These are phyloP conservation scores for Aspergillus phoenicis DNA, from an alignment of 2,329 filamentous ascomycete species.

Conservation along the genomic window DNA sequence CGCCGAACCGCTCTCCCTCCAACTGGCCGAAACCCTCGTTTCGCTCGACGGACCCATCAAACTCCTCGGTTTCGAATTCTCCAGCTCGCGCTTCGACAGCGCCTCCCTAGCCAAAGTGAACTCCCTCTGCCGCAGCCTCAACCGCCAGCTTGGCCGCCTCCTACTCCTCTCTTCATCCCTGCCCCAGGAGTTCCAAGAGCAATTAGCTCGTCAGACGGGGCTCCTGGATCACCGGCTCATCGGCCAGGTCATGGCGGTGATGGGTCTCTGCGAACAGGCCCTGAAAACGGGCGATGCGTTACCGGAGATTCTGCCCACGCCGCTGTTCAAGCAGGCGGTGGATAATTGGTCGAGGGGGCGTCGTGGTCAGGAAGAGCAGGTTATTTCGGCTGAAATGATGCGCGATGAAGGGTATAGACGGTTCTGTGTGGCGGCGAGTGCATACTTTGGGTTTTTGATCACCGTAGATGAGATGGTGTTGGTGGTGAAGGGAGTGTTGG, in stretches of 20 bases:
- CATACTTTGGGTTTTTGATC: slow-evolving; percentile 49
- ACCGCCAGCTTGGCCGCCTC: slow-evolving; percentile 40
- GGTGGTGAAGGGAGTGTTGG: slow-evolving; percentile 48
- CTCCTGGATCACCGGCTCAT: slow-evolving; percentile 50
- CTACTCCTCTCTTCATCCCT: slow-evolving; percentile 37
- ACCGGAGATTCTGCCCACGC: slow-evolving; percentile 53
- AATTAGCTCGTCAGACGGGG: slow-evolving; percentile 44
- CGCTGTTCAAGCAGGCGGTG: slow-evolving; percentile 44
- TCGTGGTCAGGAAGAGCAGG: slow-evolving; percentile 14
- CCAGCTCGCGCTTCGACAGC: slow-evolving; percentile 43
- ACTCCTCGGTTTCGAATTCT: slow-evolving; percentile 43
- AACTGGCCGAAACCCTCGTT: slow-evolving; percentile 36
- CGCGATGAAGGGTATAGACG: slow-evolving; percentile 49
- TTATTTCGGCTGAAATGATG: slow-evolving; percentile 38
- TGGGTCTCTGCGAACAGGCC: slow-evolving; percentile 51
- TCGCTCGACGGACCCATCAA: slow-evolving; percentile 39
- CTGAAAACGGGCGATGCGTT: slow-evolving; percentile 53
- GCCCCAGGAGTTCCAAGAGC: slow-evolving; percentile 44
- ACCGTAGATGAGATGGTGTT: slow-evolving; percentile 51
- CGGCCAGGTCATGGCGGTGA: slow-evolving; percentile 55
- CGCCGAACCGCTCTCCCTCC: slow-evolving; percentile 36
- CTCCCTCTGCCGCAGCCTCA: slow-evolving; percentile 35
- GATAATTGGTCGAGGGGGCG: slow-evolving; percentile 27
- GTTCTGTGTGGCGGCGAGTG: slow-evolving; percentile 52
- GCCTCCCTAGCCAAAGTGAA: slow-evolving; percentile 36